Base-by-base conservation (phyloP, 352 stramenopile species). In the Globisporangium sylvaticum region DNA sequence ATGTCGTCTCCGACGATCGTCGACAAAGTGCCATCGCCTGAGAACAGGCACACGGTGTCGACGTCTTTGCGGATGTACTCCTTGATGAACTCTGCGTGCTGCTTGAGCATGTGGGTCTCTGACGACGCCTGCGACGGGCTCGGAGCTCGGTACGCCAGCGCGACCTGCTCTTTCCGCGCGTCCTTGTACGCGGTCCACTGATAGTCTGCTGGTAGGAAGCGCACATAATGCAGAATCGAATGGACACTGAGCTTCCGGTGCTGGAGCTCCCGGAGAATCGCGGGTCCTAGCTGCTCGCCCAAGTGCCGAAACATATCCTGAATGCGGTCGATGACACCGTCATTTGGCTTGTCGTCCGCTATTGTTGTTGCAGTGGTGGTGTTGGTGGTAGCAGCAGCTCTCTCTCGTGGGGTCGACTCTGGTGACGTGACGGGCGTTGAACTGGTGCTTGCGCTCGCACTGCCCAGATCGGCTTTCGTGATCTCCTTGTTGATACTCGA, bases 1-100 rank as follows among this genome's bases (percentile, higher is more conserved):
- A 80, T 77, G 31, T 90, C 80, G 34, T 90, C 83, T 1, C 79
- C 76, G 48, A 92, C 90, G 66, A 91, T 92, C 22, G 82, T 92
- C 18, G 80, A 84, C 3, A 92, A 69, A 3, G 71, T 83, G 6
- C 84, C 84, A 55, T 91, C 78, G 18, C 77, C 58, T 12, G 80
- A 70, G 64, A 92, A 92, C 15, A 92, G 52, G 12, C 84, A 92
- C 15, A 92, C 77, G 14, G 77, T 90, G 62, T 92, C 80, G 37
- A 92, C 77, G 57, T 92, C 84, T 63, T 82, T 80, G 12, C 78
- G 81, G 62, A 92, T 82, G 62, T 91, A 79, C 24, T 89, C 78
- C 67, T 92, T 92, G 29, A 92, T 68, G 22, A 90, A 92, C 34
- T 91, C 81, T 46, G 80, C 81, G 31, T 82, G 78, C 8, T 81